Evolutionary conservation across 1,139 yeast species (phyloP), one percentile per base, ranked within the genome.

Genomic region (Keqinozyma sinolaborantium): DNA sequence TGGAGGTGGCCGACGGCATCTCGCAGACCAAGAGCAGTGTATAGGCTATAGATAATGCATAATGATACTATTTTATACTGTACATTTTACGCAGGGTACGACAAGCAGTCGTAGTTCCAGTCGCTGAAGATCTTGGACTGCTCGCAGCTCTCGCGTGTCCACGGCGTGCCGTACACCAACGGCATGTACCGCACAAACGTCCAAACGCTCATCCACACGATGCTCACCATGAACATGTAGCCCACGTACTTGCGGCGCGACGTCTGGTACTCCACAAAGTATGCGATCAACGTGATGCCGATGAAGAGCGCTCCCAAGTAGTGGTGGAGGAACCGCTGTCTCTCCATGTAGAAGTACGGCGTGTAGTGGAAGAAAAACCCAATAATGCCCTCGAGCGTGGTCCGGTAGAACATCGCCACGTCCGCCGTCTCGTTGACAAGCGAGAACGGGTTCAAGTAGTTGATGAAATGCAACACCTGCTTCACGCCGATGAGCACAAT

Each of bases 1-100:
- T 77, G 29, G 71, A 73, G 24, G 74, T 82, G 16, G 76, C 90
- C 5, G 53, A 59, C 19, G 84, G 84, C 0, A 72, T 75, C 2
- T 65, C 77, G 3, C 56, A 56, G 28, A 51, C 71, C 1, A 53
- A 60, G 33, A 37, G 12, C 21, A 18, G 14, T 16, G 8, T 11
- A 14, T 8, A 25, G 8, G 27, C 15, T 11, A 23, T n/a, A 11
- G 25, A 23, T 23, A 12, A 12, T 23, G 14, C 10, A 18, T 18
- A 18, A 18, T 18, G 21, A 18, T 10, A 10, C 10, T 7, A 18
- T 7, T 19, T 19, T 9, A 19, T 9, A 9, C 23, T 10, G 10
- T 9, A 9, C 9, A 10, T 19, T 12, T 10, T 23, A 12, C 11
- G 12, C 9, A 23, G 13, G 8, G 39, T 50, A 53, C 9, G 46